Percentiles rank a stretch among this genome's conserved stretches.
Conservation (phyloP, 306 rosid genomes). For the Delonix regia region DNA sequence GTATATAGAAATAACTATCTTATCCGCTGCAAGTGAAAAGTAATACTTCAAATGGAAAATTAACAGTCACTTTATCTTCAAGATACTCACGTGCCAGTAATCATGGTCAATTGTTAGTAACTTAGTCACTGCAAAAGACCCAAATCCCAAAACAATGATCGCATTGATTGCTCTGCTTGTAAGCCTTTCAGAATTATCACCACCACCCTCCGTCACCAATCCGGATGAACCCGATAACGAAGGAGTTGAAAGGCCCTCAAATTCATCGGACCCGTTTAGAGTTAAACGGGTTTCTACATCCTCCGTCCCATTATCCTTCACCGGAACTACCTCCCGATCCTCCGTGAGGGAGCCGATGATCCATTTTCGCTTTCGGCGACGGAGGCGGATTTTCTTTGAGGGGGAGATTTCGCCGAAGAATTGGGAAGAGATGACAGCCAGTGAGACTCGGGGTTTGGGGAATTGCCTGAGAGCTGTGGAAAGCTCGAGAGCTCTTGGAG, state of each 20-base stretch:
- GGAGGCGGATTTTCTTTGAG: conserved; percentile 25
- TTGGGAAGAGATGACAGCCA: conserved; percentile 28
- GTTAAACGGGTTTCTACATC: conserved; percentile 38
- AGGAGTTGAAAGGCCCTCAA: conserved; percentile 42
- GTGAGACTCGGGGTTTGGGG: conserved; percentile 37
- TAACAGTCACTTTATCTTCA: background rate
- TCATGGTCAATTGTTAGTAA: conserved; percentile 89
- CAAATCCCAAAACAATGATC: conserved; percentile 79
- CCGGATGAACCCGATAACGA: conserved; percentile 16
- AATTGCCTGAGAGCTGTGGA: conserved; percentile 24
- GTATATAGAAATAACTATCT: background rate
- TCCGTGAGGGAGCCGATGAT: conserved; percentile 52
- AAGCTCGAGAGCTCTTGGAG: conserved; percentile 36
- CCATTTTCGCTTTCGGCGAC: conserved; percentile 43
- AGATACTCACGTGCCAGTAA: conserved; percentile 85
- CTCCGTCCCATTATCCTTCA: conserved; percentile 34
- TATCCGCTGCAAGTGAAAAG: background rate
- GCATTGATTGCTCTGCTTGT: conserved; percentile 67
- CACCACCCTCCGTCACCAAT: conserved; percentile 32
- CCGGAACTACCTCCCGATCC: conserved; percentile 57
- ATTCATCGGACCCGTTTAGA: conserved; percentile 44
- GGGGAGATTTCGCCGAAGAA: conserved; percentile 28
- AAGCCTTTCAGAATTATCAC: conserved; percentile 42
- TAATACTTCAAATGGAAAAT: background rate
- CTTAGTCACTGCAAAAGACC: conserved; percentile 79